Evolutionary conservation across 164 flowering plant genomes (phyloP), one percentile per base, ranked within the genome.

Genomic region (Macadamia tetraphylla): DNA sequence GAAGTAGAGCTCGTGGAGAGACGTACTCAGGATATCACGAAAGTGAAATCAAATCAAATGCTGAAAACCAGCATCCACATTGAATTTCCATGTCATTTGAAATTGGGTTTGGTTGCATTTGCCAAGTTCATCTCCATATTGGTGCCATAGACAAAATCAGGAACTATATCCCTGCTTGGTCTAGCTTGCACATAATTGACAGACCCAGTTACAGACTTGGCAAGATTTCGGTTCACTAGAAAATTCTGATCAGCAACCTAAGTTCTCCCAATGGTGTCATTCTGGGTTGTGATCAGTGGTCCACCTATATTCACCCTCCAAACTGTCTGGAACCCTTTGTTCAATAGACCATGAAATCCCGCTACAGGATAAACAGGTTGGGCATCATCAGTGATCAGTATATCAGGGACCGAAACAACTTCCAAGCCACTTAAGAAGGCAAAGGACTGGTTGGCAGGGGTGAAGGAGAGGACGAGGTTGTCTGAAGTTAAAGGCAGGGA

Each of bases 281-380:
- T 88, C 23, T 49, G 66, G 57, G 73, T 70, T 0, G 88, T 44
- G 6, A 93, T 80, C 0, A 48, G 32, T 1, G 91, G 83, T 14
- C 97, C 98, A 30, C 98, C 98, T 85, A 93, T 87, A 59, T 91
- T 93, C 3, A 91, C 83, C 81, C 97, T 75, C 17, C 58, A 60
- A 65, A 87, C 83, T 0, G 92, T 91, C 76, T 93, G 87, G 11
- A 88, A 53, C 0, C 88, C 87, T 69, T 81, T 81, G 0, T 9
- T 62, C 31, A 43, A 48, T 56, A 89, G 62, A 17, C 88, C 89
- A 6, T 55, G 67, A 62, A 70, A 87, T 1, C 10, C 46, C 29
- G 63, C 77, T 1, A 67, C 0, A 3, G 79, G 71, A 29, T 32
- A 67, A 11, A 79, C 63, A 17, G 60, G 10, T 1, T 4, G 58